A percentile compares a stretch with the other conserved stretches of the same genome.
Conservation (phyloP, 352 stramenopile species). For the Halophytophthora batemanensis region DNA sequence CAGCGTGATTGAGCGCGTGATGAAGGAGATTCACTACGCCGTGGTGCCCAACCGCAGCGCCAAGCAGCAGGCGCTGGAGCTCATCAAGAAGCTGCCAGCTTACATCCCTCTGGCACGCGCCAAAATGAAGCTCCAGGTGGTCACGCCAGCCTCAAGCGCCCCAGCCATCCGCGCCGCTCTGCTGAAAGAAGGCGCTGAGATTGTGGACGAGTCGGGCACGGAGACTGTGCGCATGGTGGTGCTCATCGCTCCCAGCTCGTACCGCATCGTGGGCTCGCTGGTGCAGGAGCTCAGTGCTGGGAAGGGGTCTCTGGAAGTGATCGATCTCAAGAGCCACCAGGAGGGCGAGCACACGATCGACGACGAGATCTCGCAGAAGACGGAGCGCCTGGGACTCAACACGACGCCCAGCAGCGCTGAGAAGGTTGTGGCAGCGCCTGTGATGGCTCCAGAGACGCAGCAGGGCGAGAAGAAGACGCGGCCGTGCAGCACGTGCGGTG, state of each 20-base stretch:
- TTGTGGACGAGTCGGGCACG: conserved; percentile 59
- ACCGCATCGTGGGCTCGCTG: conserved; percentile 70
- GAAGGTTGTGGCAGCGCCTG: conserved; percentile 5
- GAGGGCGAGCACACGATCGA: conserved; percentile 91
- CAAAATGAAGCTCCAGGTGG: conserved; percentile 95
- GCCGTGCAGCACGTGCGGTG: conserved; percentile 92
- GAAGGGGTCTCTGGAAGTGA: conserved; percentile 85
- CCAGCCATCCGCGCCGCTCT: conserved; percentile 62
- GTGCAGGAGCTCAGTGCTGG: conserved; percentile 58
- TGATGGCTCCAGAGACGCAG: background rate
- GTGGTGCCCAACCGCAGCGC: conserved; percentile 93
- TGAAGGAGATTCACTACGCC: conserved; percentile 95
- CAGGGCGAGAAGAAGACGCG: conserved; percentile 41
- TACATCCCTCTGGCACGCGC: conserved; percentile 95
- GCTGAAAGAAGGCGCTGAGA: conserved; percentile 57
- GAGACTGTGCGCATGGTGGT: conserved; percentile 62
- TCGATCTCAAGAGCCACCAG: conserved; percentile 91
- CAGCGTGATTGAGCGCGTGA: conserved; percentile 94
- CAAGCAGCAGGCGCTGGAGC: conserved; percentile 97
- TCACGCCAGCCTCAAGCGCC: conserved; percentile 41
- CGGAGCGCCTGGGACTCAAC: conserved; percentile 58
- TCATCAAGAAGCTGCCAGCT: conserved; percentile 92
- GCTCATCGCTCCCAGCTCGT: conserved; percentile 74
- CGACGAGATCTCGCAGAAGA: conserved; percentile 88
- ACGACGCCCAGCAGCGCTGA: conserved; percentile 13